A percentile compares a stretch with the other conserved stretches of the same genome.
These are phyloP conservation scores for Xylaria sp. DNA, from an alignment of 2,329 filamentous ascomycete genomes.

Conservation along the genomic window DNA sequence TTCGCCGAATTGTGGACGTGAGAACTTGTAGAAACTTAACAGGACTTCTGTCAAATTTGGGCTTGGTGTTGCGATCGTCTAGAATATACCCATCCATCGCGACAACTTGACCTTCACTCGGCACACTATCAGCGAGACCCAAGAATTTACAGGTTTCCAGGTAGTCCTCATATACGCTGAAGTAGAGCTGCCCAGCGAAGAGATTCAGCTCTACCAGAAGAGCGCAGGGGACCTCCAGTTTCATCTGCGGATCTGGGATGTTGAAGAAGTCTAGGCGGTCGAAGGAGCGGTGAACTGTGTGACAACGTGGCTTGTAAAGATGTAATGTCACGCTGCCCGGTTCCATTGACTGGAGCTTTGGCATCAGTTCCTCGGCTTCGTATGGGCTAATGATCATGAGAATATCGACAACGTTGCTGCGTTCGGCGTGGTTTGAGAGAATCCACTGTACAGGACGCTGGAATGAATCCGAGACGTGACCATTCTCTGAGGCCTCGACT, in stretches of 20 bases:
- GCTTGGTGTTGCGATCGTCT: constrained; percentile 4
- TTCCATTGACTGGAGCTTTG: not conserved
- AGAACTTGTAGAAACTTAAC: constrained; percentile 16
- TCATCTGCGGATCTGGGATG: constrained; percentile 1
- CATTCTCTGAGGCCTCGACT: not conserved
- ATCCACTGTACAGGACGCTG: constrained; percentile 32
- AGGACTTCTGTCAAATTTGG: constrained; percentile 24
- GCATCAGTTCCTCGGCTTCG: constrained; percentile 24
- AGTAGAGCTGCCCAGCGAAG: constrained; percentile 34
- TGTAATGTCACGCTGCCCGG: constrained; percentile 19
- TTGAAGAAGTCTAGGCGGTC: constrained; percentile 30
- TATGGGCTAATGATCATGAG: constrained; percentile 32
- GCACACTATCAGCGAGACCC: constrained; percentile 20
- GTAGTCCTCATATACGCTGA: constrained; percentile 24
- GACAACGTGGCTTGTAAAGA: constrained; percentile 31
- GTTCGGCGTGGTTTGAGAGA: constrained; percentile 7
- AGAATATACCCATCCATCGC: constrained; percentile 31
- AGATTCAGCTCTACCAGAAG: constrained; percentile 18
- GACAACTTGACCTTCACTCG: constrained; percentile 10
- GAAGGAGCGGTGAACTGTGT: constrained; percentile 9
- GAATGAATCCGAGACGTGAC: constrained; percentile 15
- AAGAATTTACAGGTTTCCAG: constrained; percentile 22
- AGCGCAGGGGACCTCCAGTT: not conserved
- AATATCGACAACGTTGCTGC: not conserved
- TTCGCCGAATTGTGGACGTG: constrained; percentile 24